Percentiles rank a stretch among this genome's conserved stretches.
phyloP scores from a whole-genome alignment of 2,329 filamentous ascomycete species.

The Paramyrothecium sp. region DNA sequence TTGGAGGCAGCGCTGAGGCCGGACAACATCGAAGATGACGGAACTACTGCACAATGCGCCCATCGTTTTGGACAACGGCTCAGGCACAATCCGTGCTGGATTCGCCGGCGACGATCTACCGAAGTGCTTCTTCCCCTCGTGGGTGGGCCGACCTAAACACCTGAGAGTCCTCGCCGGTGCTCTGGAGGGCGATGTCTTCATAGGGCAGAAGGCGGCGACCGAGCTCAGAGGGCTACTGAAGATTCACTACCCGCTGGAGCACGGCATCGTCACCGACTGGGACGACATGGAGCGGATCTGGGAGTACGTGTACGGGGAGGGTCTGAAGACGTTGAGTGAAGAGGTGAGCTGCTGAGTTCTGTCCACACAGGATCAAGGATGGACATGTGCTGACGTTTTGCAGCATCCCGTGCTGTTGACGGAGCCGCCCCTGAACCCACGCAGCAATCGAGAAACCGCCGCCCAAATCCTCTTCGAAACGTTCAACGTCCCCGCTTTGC shows the following conservation, averaged over 20 bases:
- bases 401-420: constrained; percentile 94
- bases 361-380: background rate
- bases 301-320: constrained; percentile 96
- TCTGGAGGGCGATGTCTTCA: constrained; percentile 94
- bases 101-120: constrained; percentile 95
- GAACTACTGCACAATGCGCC: constrained; percentile 88
- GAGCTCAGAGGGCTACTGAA: constrained; percentile 91
- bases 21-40: constrained; percentile 40
- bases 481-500: constrained; percentile 95
- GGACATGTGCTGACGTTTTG: constrained; percentile 12
- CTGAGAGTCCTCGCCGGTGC: constrained; percentile 92
- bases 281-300: constrained; percentile 99
- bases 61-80: constrained; percentile 98
- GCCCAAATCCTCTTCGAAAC: constrained; percentile 98
- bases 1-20: background rate
- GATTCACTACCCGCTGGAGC: constrained; percentile 92
- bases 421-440: constrained; percentile 92
- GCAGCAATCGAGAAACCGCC: constrained; percentile 91
- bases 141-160: constrained; percentile 95
- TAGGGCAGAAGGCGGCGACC: constrained; percentile 83
- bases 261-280: constrained; percentile 98
- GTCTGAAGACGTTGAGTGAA: constrained; percentile 94
- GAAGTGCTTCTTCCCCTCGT: constrained; percentile 96
- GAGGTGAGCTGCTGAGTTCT: constrained; percentile 57
- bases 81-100: constrained; percentile 93